Conservation (phyloP, 441 rosid genomes). For the Gossypium schwendimanii region DNA sequence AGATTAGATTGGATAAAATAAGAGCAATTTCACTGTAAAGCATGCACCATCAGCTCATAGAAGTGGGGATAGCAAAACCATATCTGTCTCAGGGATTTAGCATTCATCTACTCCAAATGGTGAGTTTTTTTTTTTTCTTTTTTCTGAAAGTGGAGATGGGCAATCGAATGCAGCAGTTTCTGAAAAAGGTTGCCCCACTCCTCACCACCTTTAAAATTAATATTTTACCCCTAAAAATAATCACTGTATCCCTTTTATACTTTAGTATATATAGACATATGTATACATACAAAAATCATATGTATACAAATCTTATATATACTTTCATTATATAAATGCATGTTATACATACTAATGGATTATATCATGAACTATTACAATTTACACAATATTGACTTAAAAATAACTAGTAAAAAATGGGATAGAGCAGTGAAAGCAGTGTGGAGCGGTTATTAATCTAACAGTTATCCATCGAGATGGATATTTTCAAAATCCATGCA, state of each 20-base stretch:
- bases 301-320: too few relatives aligned
- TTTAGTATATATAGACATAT: background rate
- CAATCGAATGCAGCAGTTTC: background rate
- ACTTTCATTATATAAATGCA: background rate
- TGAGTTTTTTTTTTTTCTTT: background rate
- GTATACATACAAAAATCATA: background rate
- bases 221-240: background rate
- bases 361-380: background rate
- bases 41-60: background rate
- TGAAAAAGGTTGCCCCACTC: background rate
- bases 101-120: background rate
- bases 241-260: background rate
- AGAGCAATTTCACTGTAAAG: background rate
- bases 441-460: background rate
- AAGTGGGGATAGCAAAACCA: background rate
- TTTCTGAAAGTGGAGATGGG: background rate
- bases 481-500: background rate
- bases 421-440: background rate
- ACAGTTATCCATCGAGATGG: background rate
- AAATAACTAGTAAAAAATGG: background rate
- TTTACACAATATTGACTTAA: background rate
- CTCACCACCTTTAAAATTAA: background rate
- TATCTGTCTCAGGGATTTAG: background rate
- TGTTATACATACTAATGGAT: background rate
- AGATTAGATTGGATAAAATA: background rate